Evolutionary conservation across 2,329 filamentous ascomycete species (phyloP), one percentile per base, ranked within the genome.

Genomic region (Diplocarpon mali): DNA sequence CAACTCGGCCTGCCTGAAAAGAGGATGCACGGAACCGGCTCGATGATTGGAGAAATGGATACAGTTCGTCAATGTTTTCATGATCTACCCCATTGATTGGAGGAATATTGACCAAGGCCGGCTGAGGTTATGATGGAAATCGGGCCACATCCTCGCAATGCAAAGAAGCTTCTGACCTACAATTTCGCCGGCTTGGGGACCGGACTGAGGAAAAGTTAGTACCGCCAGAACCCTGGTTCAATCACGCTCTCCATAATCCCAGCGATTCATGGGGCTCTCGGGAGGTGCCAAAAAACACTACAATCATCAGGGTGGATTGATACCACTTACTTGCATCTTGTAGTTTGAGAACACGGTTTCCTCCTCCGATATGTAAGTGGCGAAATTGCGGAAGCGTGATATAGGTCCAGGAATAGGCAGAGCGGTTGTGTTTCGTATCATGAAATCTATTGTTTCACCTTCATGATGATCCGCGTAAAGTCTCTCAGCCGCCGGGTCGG

Each of bases 351-450:
- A 15, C 4, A 58, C 24, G 0, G 38, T 45, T 37, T 58, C 53
- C 35, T 57, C 50, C 9, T 42, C 43, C 1, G 44, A 48, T 1
- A 58, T 6, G 15, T 48, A 51, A 40, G 50, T 58, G 7, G 54
- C 51, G n/a, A 51, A 50, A 28, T 56, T 47, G 2, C 51, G 42
- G 5, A 52, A 9, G 17, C 29, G 10, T 14, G 17, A 32, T 6
- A 20, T 11, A 7, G 14, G 9, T 15, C 36, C 17, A 9, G 34
- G 4, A 11, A 44, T 41, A 16, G 48, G 29, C 12, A 34, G 11
- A 10, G 28, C 35, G 14, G 30, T 5, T 12, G 51, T 51, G 14
- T 43, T 15, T 12, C 45, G 16, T 12, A 51, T 40, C 28, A 48
- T 54, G 11, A 39, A 29, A 15, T 55, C 42, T 7, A 55, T 51